phyloP scores from a whole-genome alignment of 2,329 filamentous ascomycete genomes.

The Colletotrichum sp. region DNA sequence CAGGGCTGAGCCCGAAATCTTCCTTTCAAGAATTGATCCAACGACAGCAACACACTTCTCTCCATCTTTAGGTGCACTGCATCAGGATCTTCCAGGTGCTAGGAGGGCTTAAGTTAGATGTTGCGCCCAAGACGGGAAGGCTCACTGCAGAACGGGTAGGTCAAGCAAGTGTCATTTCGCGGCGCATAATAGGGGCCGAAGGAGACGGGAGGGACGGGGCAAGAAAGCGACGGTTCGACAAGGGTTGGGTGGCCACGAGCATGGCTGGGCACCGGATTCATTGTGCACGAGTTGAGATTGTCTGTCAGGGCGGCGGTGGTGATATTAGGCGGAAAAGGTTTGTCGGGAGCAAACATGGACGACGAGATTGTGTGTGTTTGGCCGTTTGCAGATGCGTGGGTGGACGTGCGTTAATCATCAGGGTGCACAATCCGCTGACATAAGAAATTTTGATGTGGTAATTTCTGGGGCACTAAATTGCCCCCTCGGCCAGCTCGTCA shows the following conservation, averaged over 20 bases:
- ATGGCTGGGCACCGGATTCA: too few species aligned
- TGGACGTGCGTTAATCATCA: too few species aligned
- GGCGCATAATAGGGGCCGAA: neutral
- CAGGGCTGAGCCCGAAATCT: neutral
- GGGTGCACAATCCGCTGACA: too few species aligned
- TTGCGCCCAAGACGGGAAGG: neutral
- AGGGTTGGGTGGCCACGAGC: neutral
- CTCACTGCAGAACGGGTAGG: neutral
- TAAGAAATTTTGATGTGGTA: too few species aligned
- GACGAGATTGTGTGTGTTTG: too few species aligned
- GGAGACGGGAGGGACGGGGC: neutral
- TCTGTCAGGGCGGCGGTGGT: too few species aligned
- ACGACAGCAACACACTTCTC: neutral
- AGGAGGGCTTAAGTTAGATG: neutral
- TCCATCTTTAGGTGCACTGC: neutral
- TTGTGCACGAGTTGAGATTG: too few species aligned
- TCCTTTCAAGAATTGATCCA: neutral
- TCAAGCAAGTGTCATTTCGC: neutral
- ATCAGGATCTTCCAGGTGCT: neutral
- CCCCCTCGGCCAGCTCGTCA: too few species aligned
- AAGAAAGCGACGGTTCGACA: neutral
- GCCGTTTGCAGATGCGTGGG: too few species aligned
- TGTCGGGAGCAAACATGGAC: too few species aligned
- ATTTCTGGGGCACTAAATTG: too few species aligned
- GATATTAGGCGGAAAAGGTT: too few species aligned